Base-by-base conservation (phyloP, 305 asterid species). In the Fraxinus velutina region DNA sequence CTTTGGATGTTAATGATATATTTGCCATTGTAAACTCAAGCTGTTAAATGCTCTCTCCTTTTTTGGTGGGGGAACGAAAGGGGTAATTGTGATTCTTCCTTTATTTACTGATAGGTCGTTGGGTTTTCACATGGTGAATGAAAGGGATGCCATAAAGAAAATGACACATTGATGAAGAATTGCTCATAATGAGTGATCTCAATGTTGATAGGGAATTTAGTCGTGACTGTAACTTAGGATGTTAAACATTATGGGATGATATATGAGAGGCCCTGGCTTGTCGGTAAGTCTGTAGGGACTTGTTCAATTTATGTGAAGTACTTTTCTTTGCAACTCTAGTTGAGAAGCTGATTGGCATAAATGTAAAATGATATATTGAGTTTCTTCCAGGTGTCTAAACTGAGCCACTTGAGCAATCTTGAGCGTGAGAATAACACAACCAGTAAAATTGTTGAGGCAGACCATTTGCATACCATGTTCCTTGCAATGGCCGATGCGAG, bases 401-500 rank as follows among this genome's bases (percentile, higher is more conserved):
- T 96, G 80, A 93, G 99, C 84, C 97, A 94, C n/a, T 86, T 94
- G 88, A 96, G 98, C 91, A 94, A 96, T 90, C 97, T 94, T 82
- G 99, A 98, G 12, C 90, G 98, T 9, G 96, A 94, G 72, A 94
- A 92, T 86, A 87, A 94, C 91, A 96, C 97, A 0, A 98, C 99
- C 73, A 81, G 89, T 84, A 96, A 90, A 88, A 93, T 94, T 66
- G 90, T 52, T 8, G 99, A 96, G 89, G 98, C 99, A 36, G 98
- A 96, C 85, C 88, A 95, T 47, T 47, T 94, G 85, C 99, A 93
- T 75, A 96, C 98, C 22, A 94, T 94, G 97, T 94, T 94, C 88
- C 98, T 96, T 47, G 99, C 98, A 4, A 94, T 96, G 99, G 86
- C 97, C 44, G 99, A 96, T 88, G 98, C 98, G 13, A 88, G 98